Evolutionary conservation across 441 rosid genomes (phyloP).

Genomic region (Hura crepitans): DNA sequence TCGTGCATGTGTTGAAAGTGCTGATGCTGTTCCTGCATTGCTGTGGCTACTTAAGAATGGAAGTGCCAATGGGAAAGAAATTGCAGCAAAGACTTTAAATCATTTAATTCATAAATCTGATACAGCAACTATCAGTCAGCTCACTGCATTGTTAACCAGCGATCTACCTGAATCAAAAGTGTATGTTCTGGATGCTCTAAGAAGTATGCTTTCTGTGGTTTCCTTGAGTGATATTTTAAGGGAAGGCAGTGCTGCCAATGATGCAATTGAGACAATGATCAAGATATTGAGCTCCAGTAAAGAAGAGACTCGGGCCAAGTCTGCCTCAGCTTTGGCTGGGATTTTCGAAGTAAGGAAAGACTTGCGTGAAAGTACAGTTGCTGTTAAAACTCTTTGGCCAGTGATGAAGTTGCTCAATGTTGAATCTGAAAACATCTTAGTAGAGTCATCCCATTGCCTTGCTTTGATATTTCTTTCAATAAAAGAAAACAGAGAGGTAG

Average conservation of each 20-base stretch:
- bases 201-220: constrained; percentile 92
- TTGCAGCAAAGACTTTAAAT: constrained; percentile 94
- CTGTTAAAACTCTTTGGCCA: constrained; percentile 70
- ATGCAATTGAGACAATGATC: constrained; percentile 94
- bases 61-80: constrained; percentile 94
- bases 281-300: constrained; percentile 76
- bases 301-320: constrained; percentile 95
- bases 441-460: constrained; percentile 73
- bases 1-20: constrained; percentile 99
- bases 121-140: constrained; percentile 98
- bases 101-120: constrained; percentile 97
- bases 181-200: constrained; percentile 89
- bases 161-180: constrained; percentile 96
- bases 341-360: constrained; percentile 79
- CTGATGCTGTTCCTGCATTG: constrained; percentile 99
- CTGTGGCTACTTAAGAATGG: constrained; percentile 98
- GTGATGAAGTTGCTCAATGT: constrained; percentile 72
- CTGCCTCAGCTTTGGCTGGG: constrained; percentile 92
- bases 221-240: constrained; percentile 70
- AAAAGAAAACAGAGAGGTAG: constrained; percentile 91
- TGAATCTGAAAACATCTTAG: constrained; percentile 77
- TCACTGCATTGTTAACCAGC: constrained; percentile 88
- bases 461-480: constrained; percentile 91
- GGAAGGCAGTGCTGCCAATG: constrained; percentile 98
- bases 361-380: constrained; percentile 85